Evolutionary conservation across 164 flowering plant genomes (phyloP), one percentile per base, ranked within the genome.

Genomic region (Magnolia officinalis): DNA sequence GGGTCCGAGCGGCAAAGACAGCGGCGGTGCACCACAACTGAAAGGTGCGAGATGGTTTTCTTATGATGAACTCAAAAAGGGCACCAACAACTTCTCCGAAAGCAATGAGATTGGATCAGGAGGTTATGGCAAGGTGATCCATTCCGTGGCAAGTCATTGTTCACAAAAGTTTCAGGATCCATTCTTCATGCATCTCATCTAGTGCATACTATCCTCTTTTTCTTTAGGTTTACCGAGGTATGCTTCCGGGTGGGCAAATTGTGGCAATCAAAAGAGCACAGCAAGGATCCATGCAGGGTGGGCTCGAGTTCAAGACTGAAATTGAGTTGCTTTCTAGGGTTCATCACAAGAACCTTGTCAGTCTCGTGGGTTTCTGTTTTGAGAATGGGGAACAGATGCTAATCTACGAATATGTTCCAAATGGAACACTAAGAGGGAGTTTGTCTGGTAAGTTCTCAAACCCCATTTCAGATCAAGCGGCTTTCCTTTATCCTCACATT

Each of bases 311-410:
- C 83, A 90, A 87, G 80, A 90, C 84, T 55, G 94, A 90, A 80
- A 90, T 90, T 26, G 92, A 90, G 79, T 73, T 90, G 86, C 88
- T 90, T 59, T 89, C 94, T 29, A 80, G 94, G 64, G 94, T 90
- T 79, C 94, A 90, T 80, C 94, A 90, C 88, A 90, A 87, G 81
- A 90, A 90, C 81, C 88, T 90, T 71, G 89, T 90, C 37, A 84
- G 86, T 24, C 91, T 90, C 10, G 77, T 90, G 18, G 94, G 94
- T 14, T 88, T 89, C 72, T 89, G 92, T 74, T 90, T 88, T 75
- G 94, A 90, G 75, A 90, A 88, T 82, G 92, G 92, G 81, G 94
- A 90, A 71, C 92, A 89, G 77, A 88, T 90, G 89, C 82, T 90
- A 52, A 88, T 90, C 23, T 90, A 90, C 76, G 94, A 90, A 72